Conservation (phyloP, 1,284 basidiomycete species). For the Marasmius fiardii region DNA sequence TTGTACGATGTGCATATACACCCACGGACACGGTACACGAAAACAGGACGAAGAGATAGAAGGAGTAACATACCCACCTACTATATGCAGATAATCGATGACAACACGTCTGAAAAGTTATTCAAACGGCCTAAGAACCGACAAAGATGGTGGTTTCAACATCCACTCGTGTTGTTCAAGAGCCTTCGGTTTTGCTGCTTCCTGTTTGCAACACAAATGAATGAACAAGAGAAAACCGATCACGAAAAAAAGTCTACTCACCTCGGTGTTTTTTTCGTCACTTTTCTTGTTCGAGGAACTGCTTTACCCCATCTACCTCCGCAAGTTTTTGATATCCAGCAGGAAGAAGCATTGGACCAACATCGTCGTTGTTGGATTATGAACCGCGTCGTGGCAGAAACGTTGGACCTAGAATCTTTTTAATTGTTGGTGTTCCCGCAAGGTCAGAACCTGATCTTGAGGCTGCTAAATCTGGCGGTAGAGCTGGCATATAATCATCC, state of each 20-base stretch:
- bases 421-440: conserved; percentile 10
- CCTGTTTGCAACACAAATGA: conserved; percentile 37
- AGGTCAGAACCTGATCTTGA: conserved; percentile 17
- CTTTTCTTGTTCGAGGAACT: conserved; percentile 77
- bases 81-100: no score
- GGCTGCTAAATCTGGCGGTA: conserved; percentile 55
- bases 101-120: no score
- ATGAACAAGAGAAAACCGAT: not conserved
- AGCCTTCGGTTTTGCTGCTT: conserved; percentile 70
- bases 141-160: conserved; percentile 83
- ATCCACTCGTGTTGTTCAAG: conserved; percentile 91
- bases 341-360: conserved; percentile 74
- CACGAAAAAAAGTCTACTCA: conserved; percentile 15
- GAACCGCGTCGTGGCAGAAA: conserved; percentile 28
- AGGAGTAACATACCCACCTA: no score
- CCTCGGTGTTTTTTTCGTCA: conserved; percentile 66
- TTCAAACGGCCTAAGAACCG: conserved; percentile 28
- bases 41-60: no score
- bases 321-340: conserved; percentile 27
- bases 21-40: no score
- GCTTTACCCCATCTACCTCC: conserved; percentile 60
- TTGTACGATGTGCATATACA: no score
- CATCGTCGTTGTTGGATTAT: conserved; percentile 51
- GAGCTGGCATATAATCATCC: conserved; percentile 34
- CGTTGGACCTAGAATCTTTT: conserved; percentile 34